Evolutionary conservation across 345 rosid genomes (phyloP), one percentile per base, ranked within the genome.

Genomic region (Aethionema arabicum): DNA sequence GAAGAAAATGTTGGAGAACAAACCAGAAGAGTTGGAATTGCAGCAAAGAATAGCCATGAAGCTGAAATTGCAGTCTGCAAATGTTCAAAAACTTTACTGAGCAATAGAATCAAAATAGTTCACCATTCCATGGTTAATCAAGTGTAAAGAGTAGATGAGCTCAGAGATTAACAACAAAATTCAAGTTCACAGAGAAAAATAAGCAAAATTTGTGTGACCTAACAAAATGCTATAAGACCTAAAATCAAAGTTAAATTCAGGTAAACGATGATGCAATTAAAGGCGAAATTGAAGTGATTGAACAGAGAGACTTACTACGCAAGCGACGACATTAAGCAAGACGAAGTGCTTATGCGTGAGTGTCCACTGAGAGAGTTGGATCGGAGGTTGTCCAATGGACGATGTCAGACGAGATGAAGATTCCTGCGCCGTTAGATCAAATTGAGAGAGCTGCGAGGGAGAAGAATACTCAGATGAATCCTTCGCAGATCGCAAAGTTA

Each of bases 11-110:
- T 13, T 8, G 35, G 7, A 60, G 46, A 45, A 63, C 79, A 30
- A 58, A 92, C 98, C 84, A 89, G 67, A 52, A 92, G 87, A 15
- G 98, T 55, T 5, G 98, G 96, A 52, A 92, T 92, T 10, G 93
- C 98, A 43, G 98, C 88, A 43, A 80, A 61, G 55, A 89, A 86
- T 3, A 92, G 85, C 89, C 91, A 89, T 7, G 87, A 82, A 4
- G 95, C 87, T 10, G 93, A 89, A 60, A 87, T 61, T 7, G 96
- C 96, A 5, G 74, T 78, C 98, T 88, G 76, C 74, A 74, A 69
- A 9, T 32, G 21, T 7, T 5, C 11, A 40, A 37, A 4, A 7
- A 38, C 47, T 44, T 30, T 31, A 56, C 29, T 38, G 32, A 65
- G 54, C 32, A 45, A 35, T 33, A 4, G 45, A 36, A 29, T n/a